Evolutionary conservation across 192 early-diverging fungal genomes (phyloP), one percentile per base, ranked within the genome.

Genomic region (Podila minutissima): DNA sequence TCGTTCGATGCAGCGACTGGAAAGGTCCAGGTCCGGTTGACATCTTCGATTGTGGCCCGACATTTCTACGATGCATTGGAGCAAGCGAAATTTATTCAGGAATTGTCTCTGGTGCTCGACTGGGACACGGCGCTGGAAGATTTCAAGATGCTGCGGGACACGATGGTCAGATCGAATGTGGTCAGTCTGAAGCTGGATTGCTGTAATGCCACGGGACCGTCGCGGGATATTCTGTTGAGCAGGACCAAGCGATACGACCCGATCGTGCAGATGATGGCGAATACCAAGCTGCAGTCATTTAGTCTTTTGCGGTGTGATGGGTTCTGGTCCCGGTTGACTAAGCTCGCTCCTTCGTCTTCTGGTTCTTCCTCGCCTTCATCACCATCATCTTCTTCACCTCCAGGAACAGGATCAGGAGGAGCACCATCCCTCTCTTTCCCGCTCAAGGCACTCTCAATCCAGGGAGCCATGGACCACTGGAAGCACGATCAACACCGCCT

Each of bases 61-160:
- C 62, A 60, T 58, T 77, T 77, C 33, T 77, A 77, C n/a, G 57
- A 55, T 24, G 53, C 69, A 2, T 33, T 71, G 49, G 75, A 77
- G 20, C 33, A 46, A 2, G 49, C 62, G 5, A 65, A 24, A 35
- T 55, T 71, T 9, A 48, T 77, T 11, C 75, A 69, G 19, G 75
- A 77, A 19, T 63, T 77, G n/a, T 70, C 51, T 15, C 32, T 77
- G 8, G 19, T 26, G 0, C 59, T 77, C 0, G 59, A 53, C 4
- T 77, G 68, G 68, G 69, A 66, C 9, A 64, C 64, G 2, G 32
- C 33, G 12, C 15, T 57, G 10, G 59, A 31, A 15, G 75, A 77
- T 20, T 46, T 67, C 10, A 77, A 71, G 50, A 41, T 22, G 4
- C 62, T 77, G 11, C 75, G 64, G 24, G 69, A 77, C 37, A 12